phyloP scores from a whole-genome alignment of 257 asterid genomes.

The Verbascum thapsus region DNA sequence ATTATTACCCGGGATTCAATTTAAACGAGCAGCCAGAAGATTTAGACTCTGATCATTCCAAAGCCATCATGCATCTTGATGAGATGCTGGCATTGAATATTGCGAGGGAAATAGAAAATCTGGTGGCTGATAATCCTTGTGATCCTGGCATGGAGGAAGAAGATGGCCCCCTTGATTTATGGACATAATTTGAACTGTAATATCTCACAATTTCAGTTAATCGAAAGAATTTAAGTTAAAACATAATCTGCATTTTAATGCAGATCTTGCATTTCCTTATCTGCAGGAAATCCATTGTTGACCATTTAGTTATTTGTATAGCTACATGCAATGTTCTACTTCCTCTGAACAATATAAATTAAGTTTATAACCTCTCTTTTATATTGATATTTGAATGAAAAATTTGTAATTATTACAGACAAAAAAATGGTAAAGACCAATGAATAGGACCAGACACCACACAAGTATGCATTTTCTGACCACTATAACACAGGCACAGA shows the following conservation, averaged over 20 bases:
- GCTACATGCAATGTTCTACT: no score
- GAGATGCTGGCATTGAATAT: constrained; percentile 33
- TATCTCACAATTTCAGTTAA: not conserved
- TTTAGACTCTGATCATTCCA: constrained; percentile 13
- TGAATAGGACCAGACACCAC: no score
- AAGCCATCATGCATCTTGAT: constrained; percentile 28
- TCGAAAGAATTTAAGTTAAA: no score
- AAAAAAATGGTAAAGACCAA: constrained; percentile 35
- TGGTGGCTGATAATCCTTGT: constrained; percentile 14
- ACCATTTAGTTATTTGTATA: no score
- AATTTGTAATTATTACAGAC: constrained; percentile 35
- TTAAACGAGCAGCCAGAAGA: constrained; percentile 28
- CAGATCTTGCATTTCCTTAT: not conserved
- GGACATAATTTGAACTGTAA: constrained; percentile 27
- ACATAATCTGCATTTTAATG: no score
- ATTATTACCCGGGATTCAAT: constrained; percentile 30
- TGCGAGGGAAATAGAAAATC: constrained; percentile 23
- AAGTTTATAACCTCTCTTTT: constrained; percentile 37
- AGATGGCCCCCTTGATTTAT: constrained; percentile 25
- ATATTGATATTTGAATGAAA: constrained; percentile 43
- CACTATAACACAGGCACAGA: constrained; percentile 78
- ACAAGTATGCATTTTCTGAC: no score
- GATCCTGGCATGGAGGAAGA: constrained; percentile 18
- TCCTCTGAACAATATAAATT: constrained; percentile 18
- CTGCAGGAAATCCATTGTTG: no score